Conservation (phyloP, 2,329 filamentous ascomycete genomes). For the Exophiala bonariae region DNA sequence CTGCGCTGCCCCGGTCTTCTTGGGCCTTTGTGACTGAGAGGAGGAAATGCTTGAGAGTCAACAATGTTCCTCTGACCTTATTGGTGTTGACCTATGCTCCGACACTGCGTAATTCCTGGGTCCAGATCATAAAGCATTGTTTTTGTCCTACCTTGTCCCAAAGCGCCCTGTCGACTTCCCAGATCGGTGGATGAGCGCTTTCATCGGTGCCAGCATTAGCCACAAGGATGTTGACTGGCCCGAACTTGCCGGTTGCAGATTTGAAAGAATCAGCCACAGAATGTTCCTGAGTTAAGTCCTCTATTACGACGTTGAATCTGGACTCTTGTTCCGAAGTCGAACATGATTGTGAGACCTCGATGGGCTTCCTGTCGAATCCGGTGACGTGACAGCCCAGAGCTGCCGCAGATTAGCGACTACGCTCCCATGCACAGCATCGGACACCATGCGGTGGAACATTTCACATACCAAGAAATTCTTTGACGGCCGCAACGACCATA, state of each 20-base stretch:
- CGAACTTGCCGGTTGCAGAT: conserved; percentile 37
- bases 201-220: conserved; percentile 56
- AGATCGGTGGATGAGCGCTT: conserved; percentile 49
- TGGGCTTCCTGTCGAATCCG: no score
- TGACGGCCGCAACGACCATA: no score
- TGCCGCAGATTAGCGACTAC: no score
- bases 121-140: no score
- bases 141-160: conserved; percentile 48
- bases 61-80: conserved; percentile 54
- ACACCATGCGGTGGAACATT: no score
- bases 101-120: no score
- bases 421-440: no score
- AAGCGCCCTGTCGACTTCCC: conserved; percentile 51
- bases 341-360: conserved; percentile 31
- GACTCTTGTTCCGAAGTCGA: conserved; percentile 32
- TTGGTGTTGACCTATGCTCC: conserved; percentile 39
- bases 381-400: no score
- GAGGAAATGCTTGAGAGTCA: conserved; percentile 60
- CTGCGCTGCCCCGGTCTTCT: no score
- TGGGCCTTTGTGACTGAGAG: no score
- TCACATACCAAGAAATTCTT: no score
- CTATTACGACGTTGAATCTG: conserved; percentile 43
- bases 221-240: conserved; percentile 54
- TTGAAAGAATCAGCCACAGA: conserved; percentile 43
- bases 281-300: conserved; percentile 51